phyloP scores from a whole-genome alignment of 225 moss, liverwort and hornwort genomes.

The Physcomitrium patens region DNA sequence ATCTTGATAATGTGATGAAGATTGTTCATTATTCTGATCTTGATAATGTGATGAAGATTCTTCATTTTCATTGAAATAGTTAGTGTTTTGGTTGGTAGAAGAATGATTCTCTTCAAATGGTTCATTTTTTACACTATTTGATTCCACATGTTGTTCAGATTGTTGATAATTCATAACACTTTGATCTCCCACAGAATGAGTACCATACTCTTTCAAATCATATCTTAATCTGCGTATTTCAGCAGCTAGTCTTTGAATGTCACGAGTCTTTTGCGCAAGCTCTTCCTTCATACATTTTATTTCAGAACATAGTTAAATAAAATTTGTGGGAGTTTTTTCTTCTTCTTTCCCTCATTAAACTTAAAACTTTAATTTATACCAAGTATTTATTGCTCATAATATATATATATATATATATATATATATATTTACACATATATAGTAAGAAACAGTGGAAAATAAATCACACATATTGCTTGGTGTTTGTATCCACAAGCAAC shows the following conservation, averaged over 20 bases:
- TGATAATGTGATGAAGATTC: background rate
- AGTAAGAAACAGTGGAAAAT: background rate
- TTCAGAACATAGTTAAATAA: background rate
- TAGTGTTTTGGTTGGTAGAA: background rate
- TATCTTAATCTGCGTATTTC: constrained; percentile 36
- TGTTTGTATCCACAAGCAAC: constrained; percentile 22
- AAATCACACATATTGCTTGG: constrained; percentile 31
- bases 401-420: no score
- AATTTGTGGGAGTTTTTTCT: background rate
- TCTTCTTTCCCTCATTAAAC: accelerated
- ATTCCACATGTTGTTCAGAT: background rate
- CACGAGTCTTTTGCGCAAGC: constrained; percentile 28
- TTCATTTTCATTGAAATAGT: background rate
- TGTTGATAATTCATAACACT: background rate
- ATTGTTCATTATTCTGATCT: background rate
- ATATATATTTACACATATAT: background rate
- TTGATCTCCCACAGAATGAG: background rate
- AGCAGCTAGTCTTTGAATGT: constrained; percentile 43
- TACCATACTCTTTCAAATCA: constrained; percentile 29
- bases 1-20: background rate
- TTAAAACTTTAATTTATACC: background rate
- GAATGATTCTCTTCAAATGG: background rate
- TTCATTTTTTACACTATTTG: background rate
- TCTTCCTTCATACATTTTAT: constrained; percentile 35
- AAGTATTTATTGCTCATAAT: no score